phyloP scores from a whole-genome alignment of 2,329 filamentous ascomycete genomes.

The Coniochaeta prunicola region DNA sequence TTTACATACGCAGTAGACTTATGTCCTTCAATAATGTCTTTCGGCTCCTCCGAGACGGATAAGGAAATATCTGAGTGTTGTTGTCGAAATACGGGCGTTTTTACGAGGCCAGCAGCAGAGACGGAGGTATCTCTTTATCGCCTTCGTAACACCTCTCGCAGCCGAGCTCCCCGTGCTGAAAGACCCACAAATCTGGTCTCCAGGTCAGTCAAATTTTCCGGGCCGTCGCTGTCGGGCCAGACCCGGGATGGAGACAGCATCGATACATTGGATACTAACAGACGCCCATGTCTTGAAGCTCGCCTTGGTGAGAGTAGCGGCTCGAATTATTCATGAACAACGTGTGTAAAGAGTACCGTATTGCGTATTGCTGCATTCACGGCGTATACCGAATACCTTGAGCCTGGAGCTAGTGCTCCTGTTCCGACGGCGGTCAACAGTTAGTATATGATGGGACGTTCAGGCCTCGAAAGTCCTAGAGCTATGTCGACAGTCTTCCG shows the following conservation, averaged over 20 bases:
- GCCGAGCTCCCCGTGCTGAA: constrained; percentile 6
- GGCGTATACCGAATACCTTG: neutral
- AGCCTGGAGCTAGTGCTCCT: neutral
- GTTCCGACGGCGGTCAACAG: neutral
- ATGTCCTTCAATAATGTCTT: neutral
- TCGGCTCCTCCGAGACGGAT: neutral
- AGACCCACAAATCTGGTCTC: constrained; percentile 2
- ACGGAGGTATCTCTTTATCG: constrained; percentile 1
- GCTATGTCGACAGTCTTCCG: neutral
- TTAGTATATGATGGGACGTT: neutral
- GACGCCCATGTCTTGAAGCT: neutral
- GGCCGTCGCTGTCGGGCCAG: neutral
- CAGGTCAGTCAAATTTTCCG: constrained; percentile 3
- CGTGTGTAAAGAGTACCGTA: neutral
- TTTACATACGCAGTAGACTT: too few species aligned
- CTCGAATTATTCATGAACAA: neutral
- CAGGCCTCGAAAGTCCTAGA: neutral
- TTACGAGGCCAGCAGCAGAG: neutral
- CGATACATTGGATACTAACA: neutral
- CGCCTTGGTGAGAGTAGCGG: neutral
- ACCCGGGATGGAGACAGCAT: neutral
- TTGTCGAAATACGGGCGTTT: constrained; percentile 6
- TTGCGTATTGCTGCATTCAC: neutral
- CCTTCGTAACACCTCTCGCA: constrained; percentile 12
- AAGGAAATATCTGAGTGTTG: neutral